Evolutionary conservation across 441 rosid species (phyloP).

Genomic region (Adansonia rubrostipa): DNA sequence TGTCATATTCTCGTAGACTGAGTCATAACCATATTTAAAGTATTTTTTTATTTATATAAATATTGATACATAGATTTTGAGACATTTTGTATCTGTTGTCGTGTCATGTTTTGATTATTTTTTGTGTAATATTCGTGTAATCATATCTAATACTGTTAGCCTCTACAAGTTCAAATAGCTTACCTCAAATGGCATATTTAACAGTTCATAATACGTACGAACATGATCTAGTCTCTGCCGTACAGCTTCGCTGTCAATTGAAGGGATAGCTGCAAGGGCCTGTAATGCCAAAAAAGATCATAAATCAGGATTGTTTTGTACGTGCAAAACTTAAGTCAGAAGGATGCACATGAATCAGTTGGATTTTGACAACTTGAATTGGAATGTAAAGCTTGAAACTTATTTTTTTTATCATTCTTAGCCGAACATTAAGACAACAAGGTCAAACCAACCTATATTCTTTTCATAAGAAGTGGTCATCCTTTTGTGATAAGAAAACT

Average conservation of each 20-base stretch:
- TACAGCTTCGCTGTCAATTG: constrained; percentile 74
- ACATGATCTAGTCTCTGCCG: constrained; percentile 82
- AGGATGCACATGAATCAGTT: not conserved
- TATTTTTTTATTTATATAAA: too few species aligned
- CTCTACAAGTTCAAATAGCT: constrained; percentile 29
- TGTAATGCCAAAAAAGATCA: constrained; percentile 36
- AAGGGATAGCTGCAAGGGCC: constrained; percentile 94
- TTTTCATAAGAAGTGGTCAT: not conserved
- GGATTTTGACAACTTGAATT: not conserved
- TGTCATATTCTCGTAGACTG: too few species aligned
- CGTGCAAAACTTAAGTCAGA: constrained; percentile 4
- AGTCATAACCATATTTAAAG: too few species aligned
- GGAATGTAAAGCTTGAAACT: not conserved
- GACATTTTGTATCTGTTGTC: too few species aligned
- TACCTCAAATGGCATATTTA: constrained; percentile 98
- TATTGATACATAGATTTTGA: too few species aligned
- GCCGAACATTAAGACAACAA: not conserved
- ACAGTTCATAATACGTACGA: constrained; percentile 85
- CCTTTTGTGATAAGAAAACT: not conserved
- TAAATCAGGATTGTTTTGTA: not conserved
- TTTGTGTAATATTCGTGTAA: too few species aligned
- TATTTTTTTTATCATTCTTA: not conserved
- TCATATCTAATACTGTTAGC: too few species aligned
- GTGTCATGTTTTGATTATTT: too few species aligned
- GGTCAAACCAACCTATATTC: not conserved